Conservation (phyloP, 345 rosid species). For the Pugionium cornutum region DNA sequence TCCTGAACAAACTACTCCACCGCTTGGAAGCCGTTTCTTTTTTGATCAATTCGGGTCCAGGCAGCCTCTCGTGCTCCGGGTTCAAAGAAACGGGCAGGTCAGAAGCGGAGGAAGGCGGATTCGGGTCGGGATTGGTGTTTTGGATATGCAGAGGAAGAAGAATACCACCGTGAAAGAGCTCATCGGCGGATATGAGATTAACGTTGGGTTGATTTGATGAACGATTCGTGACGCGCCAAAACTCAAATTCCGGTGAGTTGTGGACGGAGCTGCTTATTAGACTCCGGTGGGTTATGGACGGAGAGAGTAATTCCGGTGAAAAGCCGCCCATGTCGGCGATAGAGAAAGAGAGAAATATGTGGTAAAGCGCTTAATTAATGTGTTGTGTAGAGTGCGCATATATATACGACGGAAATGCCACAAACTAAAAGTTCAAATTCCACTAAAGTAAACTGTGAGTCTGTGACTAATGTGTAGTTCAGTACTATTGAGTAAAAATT, state of each 20-base stretch:
- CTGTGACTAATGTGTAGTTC: too few relatives aligned
- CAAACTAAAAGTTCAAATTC: too few relatives aligned
- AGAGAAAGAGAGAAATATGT: neutral
- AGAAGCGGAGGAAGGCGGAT: neutral
- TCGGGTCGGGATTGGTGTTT: constrained; percentile 30
- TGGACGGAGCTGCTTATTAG: constrained; percentile 32
- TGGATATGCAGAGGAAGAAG: constrained; percentile 54
- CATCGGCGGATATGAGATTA: constrained; percentile 48
- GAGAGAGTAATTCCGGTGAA: constrained; percentile 8
- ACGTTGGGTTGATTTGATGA: constrained; percentile 38
- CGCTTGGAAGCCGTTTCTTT: constrained; percentile 54
- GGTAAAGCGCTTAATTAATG: too few relatives aligned
- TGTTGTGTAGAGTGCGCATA: too few relatives aligned
- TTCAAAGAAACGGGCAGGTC: constrained; percentile 17
- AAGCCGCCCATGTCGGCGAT: constrained; percentile 21
- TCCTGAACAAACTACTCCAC: constrained; percentile 68
- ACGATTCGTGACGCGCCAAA: constrained; percentile 52
- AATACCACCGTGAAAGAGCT: constrained; percentile 50
- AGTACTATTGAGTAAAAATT: too few relatives aligned
- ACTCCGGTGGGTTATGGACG: constrained; percentile 5
- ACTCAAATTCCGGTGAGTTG: constrained; percentile 59
- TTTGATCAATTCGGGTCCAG: constrained; percentile 21
- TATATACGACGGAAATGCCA: too few relatives aligned
- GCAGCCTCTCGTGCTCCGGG: constrained; percentile 14
- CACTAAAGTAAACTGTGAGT: too few relatives aligned